Percentiles rank a stretch among this genome's conserved stretches.
phyloP scores from a whole-genome alignment of 2,329 filamentous ascomycete species.

The Calonectria henricotiae region DNA sequence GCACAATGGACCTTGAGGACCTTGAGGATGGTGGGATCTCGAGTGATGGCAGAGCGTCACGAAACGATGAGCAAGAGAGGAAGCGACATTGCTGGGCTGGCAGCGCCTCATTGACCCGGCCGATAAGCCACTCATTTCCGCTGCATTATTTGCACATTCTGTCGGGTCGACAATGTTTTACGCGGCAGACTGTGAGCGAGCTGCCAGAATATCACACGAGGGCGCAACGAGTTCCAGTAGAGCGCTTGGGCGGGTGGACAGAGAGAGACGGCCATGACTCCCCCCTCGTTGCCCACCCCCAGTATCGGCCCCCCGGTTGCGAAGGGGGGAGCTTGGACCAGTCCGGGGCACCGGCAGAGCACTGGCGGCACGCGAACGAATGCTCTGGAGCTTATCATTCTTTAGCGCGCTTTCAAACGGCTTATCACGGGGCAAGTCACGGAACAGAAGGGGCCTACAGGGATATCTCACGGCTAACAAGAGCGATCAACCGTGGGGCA shows the following conservation, averaged over 20 bases:
- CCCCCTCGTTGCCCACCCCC: neutral
- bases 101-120: slow-evolving; percentile 48
- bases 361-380: neutral
- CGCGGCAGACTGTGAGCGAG: neutral
- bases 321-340: slow-evolving; percentile 34
- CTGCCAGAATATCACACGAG: slow-evolving; percentile 12
- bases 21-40: slow-evolving; percentile 16
- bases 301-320: slow-evolving; percentile 20
- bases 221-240: neutral
- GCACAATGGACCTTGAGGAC: slow-evolving; percentile 6
- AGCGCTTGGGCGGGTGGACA: slow-evolving; percentile 27
- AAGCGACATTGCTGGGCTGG: slow-evolving; percentile 40
- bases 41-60: slow-evolving; percentile 32
- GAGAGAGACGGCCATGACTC: slow-evolving; percentile 27
- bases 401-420: slow-evolving; percentile 41
- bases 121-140: slow-evolving; percentile 47
- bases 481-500: slow-evolving; percentile 29
- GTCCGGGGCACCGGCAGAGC: slow-evolving; percentile 25
- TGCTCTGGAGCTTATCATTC: slow-evolving; percentile 26
- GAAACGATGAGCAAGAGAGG: slow-evolving; percentile 4
- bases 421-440: slow-evolving; percentile 38
- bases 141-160: slow-evolving; percentile 37
- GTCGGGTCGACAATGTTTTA: neutral
- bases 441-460: slow-evolving; percentile 25
- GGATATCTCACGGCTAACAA: slow-evolving; percentile 11